Evolutionary conservation across 1,139 yeast genomes (phyloP).

Genomic region (Magnusiomyces ingens): DNA sequence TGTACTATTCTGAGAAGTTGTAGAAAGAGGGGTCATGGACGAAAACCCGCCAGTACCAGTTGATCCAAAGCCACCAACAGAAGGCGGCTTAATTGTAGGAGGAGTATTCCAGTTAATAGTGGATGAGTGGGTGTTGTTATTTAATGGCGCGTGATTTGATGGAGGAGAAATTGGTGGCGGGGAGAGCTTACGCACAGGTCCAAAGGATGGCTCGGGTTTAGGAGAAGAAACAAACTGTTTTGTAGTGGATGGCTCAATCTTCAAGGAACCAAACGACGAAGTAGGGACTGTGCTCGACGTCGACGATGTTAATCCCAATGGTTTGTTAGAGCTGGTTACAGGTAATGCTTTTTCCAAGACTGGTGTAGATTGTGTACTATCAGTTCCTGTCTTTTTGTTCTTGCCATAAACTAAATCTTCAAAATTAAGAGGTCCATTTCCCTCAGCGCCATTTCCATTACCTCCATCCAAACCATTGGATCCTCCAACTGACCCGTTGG

Average conservation of each 20-base stretch:
- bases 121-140: neutral
- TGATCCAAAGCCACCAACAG: neutral
- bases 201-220: neutral
- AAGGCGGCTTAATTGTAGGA: neutral
- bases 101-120: neutral
- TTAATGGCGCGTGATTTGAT: too few relatives aligned
- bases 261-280: slow-evolving; percentile 13
- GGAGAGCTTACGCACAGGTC: neutral
- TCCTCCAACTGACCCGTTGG: slow-evolving; percentile 1
- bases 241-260: slow-evolving; percentile 10
- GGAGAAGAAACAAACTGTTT: neutral
- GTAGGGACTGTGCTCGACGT: neutral
- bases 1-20: neutral
- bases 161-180: neutral
- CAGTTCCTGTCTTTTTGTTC: slow-evolving; percentile 6
- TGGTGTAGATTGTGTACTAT: too few relatives aligned
- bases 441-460: neutral
- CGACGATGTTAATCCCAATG: neutral
- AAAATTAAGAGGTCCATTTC: slow-evolving; percentile 7
- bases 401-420: slow-evolving; percentile 15
- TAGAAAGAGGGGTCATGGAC: neutral
- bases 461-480: neutral
- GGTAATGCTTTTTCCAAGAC: neutral
- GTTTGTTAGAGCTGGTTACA: neutral
- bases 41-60: neutral